phyloP scores from a whole-genome alignment of 2,329 filamentous ascomycete species.

The Atkinsonella texensis region DNA sequence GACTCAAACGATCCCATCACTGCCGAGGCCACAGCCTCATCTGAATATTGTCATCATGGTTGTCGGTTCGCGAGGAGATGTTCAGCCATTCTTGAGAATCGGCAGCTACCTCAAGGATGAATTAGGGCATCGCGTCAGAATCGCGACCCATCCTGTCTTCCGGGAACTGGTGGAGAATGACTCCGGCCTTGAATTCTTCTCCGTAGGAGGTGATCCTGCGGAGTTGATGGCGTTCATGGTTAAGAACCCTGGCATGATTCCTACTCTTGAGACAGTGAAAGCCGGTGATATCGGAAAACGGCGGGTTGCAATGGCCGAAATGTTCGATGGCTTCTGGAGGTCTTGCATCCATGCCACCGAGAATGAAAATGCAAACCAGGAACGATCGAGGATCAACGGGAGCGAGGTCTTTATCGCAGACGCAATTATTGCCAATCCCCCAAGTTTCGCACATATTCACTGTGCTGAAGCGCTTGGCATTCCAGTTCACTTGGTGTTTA shows the following conservation, averaged over 20 bases:
- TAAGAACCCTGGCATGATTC: constrained; percentile 69
- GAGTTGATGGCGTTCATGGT: constrained; percentile 86
- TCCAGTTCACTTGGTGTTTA: constrained; percentile 80
- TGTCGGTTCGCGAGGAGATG: constrained; percentile 68
- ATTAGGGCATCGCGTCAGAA: constrained; percentile 62
- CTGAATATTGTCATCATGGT: constrained; percentile 78
- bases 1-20: constrained; percentile 15
- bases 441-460: constrained; percentile 66
- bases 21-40: constrained; percentile 27
- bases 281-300: constrained; percentile 60
- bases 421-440: constrained; percentile 77
- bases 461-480: constrained; percentile 69
- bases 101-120: constrained; percentile 59
- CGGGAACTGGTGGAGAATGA: constrained; percentile 64
- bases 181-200: constrained; percentile 67
- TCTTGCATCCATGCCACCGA: constrained; percentile 65
- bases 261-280: constrained; percentile 58
- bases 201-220: constrained; percentile 64
- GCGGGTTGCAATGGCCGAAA: constrained; percentile 61
- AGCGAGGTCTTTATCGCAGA: constrained; percentile 55
- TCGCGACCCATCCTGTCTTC: constrained; percentile 70
- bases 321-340: constrained; percentile 76
- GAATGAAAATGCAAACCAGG: constrained; percentile 44
- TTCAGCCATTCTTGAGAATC: constrained; percentile 68
- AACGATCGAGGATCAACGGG: constrained; percentile 52